phyloP scores from a whole-genome alignment of 805 yeast genomes.

The Pichia pseudocactophila region DNA sequence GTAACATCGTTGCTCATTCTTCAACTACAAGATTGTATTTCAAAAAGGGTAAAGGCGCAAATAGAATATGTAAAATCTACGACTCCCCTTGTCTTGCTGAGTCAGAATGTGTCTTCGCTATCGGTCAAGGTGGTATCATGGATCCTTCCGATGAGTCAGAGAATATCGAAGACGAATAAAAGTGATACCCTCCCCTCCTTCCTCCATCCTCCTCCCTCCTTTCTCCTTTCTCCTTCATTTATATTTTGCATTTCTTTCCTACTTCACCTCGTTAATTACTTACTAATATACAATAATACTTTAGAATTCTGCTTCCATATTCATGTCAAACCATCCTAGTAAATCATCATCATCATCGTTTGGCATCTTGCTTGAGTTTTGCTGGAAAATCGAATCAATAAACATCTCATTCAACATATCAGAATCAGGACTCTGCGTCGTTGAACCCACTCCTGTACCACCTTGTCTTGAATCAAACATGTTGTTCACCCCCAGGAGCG shows the following conservation, averaged over 20 bases:
- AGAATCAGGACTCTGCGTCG: slow-evolving; percentile 18
- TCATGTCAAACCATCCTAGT: slow-evolving; percentile 88
- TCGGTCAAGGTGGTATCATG: slow-evolving; percentile 93
- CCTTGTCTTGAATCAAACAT: too few species aligned
- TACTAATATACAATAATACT: neutral
- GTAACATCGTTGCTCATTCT: slow-evolving; percentile 94
- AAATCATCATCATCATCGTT: slow-evolving; percentile 82
- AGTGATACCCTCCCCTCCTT: too few species aligned
- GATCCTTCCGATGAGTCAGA: slow-evolving; percentile 58
- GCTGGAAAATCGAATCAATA: slow-evolving; percentile 56
- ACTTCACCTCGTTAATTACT: neutral
- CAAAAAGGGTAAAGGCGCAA: slow-evolving; percentile 85
- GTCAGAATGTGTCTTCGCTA: slow-evolving; percentile 89
- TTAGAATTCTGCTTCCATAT: slow-evolving; percentile 56
- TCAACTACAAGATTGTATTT: slow-evolving; percentile 89
- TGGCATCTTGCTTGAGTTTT: slow-evolving; percentile 74
- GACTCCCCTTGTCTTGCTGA: slow-evolving; percentile 97
- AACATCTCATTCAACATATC: slow-evolving; percentile 23
- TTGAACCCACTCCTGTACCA: slow-evolving; percentile 5
- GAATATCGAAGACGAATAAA: slow-evolving; percentile 42
- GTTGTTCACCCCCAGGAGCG: too few species aligned
- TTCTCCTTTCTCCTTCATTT: neutral
- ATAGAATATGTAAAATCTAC: slow-evolving; percentile 87
- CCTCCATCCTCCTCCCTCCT: too few species aligned
- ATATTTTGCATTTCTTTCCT: neutral